These are phyloP conservation scores for Phytophthora foliorum DNA, from an alignment of 352 stramenopile genomes.

Conservation along the genomic window DNA sequence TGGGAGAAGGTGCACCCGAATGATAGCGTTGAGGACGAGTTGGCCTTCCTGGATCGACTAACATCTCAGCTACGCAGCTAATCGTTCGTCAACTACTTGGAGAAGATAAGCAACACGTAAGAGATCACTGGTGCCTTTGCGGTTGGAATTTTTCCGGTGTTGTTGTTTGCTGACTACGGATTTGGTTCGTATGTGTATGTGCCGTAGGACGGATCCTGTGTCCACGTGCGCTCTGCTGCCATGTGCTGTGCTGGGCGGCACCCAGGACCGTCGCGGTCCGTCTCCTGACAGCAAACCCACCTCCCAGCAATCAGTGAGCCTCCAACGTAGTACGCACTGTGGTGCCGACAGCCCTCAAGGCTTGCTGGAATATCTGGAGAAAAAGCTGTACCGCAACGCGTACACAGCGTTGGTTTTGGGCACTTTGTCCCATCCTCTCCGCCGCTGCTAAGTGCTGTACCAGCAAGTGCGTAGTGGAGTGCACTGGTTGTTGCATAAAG, in stretches of 20 bases:
- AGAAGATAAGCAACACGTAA: conserved; percentile 4
- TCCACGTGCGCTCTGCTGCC: conserved; percentile 39
- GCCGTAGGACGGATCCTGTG: conserved; percentile 43
- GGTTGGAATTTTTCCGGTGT: background rate
- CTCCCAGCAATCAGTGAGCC: conserved; percentile 49
- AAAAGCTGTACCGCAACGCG: conserved; percentile 51
- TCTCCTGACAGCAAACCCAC: conserved; percentile 68
- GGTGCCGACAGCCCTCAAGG: conserved; percentile 46
- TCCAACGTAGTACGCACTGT: conserved; percentile 63
- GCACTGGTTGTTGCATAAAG: conserved; percentile 52
- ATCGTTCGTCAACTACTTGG: background rate
- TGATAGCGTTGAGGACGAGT: conserved; percentile 37
- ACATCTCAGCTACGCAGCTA: conserved; percentile 20
- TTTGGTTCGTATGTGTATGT: conserved; percentile 49
- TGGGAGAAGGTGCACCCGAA: conserved; percentile 59
- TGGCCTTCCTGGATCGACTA: conserved; percentile 50
- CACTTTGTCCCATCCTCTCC: background rate
- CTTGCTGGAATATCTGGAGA: conserved; percentile 33
- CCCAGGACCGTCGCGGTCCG: conserved; percentile 37
- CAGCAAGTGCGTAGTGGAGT: conserved; percentile 32
- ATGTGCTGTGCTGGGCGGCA: conserved; percentile 51
- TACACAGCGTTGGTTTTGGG: conserved; percentile 32
- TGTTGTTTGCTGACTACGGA: conserved; percentile 7
- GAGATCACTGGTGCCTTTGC: background rate
- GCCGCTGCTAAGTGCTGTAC: background rate